Evolutionary conservation across 768 basidiomycete species (phyloP), one percentile per base, ranked within the genome.

Genomic region (Dioszegia hungarica): DNA sequence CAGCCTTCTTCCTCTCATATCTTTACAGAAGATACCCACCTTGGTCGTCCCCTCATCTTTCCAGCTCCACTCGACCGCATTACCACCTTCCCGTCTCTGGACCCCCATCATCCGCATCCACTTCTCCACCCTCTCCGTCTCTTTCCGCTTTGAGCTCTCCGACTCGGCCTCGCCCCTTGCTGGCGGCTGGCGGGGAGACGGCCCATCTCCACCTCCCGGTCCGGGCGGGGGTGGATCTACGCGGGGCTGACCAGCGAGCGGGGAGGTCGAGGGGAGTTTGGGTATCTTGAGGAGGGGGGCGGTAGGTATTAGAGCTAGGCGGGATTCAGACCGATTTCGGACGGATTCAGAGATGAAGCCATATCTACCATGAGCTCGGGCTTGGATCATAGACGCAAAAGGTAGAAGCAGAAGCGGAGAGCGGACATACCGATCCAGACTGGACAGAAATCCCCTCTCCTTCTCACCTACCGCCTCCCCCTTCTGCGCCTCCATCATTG

Each of bases 101-200:
- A 89, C 85, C 5, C 52, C 54, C 66, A 80, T 75, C 94, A 98
- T 98, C 39, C 86, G 82, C n/a, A 83, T 84, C 94, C 94, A 97
- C 77, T 98, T 98, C 22, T 80, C 82, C 62, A 90, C 88, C n/a
- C 94, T 81, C 5, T 81, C 79, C 1, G 77, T 70, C 75, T 98
- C 94, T 41, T 63, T 68, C 40, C 62, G 53, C 31, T 44, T 38
- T 19, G 43, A 38, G 12, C 60, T 57, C 45, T 78, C 78, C 9
- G 79, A 77, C 15, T 38, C 60, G 80, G 78, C 54, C 19, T 67
- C 59, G 1, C 46, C 17, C 9, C 59, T 62, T 19, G 74, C 60
- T 15, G 36, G 43, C 28, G 59, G 66, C 39, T 40, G 56, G 44
- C 49, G 47, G 2, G 61, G 39, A 0, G 53, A 52, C 14, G 51